Evolutionary conservation across 805 yeast genomes (phyloP).

Genomic region (Starmerella sp.): DNA sequence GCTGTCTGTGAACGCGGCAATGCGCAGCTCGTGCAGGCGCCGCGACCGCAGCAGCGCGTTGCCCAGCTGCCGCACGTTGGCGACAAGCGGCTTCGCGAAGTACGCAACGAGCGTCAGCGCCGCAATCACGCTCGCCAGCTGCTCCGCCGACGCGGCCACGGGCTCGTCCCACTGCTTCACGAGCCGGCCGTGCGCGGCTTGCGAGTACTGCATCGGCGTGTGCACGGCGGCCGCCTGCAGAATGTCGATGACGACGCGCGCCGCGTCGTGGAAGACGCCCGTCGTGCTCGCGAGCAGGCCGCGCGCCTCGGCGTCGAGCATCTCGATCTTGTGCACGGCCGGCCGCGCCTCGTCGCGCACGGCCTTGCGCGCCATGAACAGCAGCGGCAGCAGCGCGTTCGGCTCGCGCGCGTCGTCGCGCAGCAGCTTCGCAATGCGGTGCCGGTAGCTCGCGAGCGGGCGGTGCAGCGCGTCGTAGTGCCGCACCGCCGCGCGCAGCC

Average conservation of each 20-base stretch:
- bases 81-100: not conserved
- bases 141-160: not conserved
- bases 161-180: not conserved
- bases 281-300: not conserved
- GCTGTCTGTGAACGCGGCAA: not conserved
- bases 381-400: not conserved
- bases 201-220: not conserved
- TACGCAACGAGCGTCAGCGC: not conserved
- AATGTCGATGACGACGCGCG: not conserved
- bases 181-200: not conserved
- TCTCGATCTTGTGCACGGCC: not conserved
- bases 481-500: not conserved
- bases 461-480: slow-evolving; percentile 1
- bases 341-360: not conserved
- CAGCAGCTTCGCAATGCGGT: not conserved
- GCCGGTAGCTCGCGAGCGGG: not conserved
- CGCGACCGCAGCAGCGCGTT: not conserved
- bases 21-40: not conserved
- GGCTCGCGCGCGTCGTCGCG: not conserved
- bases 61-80: not conserved
- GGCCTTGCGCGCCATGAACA: not conserved
- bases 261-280: not conserved
- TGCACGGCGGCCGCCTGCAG: not conserved
- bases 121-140: not conserved
- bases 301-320: not conserved